Base-by-base conservation (phyloP, 805 yeast genomes). In the Metschnikowia lachancei region DNA sequence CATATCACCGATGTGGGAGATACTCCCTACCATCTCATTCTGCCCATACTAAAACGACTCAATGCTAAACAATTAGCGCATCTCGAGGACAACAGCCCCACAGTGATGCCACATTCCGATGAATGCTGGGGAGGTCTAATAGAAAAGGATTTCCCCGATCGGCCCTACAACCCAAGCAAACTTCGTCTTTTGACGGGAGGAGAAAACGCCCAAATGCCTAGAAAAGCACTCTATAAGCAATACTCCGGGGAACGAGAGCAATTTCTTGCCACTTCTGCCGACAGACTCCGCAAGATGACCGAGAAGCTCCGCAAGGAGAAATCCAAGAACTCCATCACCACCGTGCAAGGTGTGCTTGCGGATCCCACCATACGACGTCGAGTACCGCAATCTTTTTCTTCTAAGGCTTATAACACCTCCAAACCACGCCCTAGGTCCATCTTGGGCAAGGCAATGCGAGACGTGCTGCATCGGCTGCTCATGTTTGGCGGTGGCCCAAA, bases 31-130 rank as follows among this genome's bases (percentile, higher is more conserved):
- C 82, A 76, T 55, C 56, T 79, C 12, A 63, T 78, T 10, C 70
- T 65, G 51, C 81, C 83, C 0, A 61, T 78, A 1, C 61, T 79
- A 11, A 57, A 53, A 47, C 69, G 69, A 44, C 74, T 78, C 67
- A 66, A 58, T 33, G 60, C 65, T 13, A 72, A 69, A 48, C 74
- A 77, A 39, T 61, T 79, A 14, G 59, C 59, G 30, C 46, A 53
- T 7, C 63, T 77, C 0, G 83, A 79, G 55, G 47, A 46, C 1
- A 60, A 55, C 38, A 74, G 78, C 36, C 76, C 77, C 4, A 76
- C 66, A 19, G 53, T 79, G 1, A 58, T 58, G 6, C 69, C 73
- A 1, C 59, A 66, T 35, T 62, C 76, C 3, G 81, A 77, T 50
- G 64, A 61, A 5, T 51, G 78, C 29, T 79, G 83, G 83, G 58